Percentiles rank a stretch among this genome's conserved stretches.
Conservation (phyloP, 2,329 filamentous ascomycete genomes). For the Aspergillus sp. region DNA sequence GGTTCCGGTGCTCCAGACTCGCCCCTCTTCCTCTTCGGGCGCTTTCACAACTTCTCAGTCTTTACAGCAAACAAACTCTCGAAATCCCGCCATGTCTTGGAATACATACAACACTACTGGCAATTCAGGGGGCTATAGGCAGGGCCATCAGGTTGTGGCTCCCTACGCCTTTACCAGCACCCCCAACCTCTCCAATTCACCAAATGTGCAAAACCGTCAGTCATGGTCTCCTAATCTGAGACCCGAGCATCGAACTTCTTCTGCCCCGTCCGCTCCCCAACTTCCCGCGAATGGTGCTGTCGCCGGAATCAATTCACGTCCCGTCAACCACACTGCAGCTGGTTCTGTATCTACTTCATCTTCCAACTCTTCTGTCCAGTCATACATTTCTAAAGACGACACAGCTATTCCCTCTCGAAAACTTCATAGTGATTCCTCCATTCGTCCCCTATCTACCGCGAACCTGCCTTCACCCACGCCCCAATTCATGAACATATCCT, state of each 20-base stretch:
- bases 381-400: conserved; percentile 51
- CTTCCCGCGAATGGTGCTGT: conserved; percentile 31
- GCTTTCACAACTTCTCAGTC: conserved; percentile 48
- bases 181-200: conserved; percentile 59
- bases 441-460: conserved; percentile 49
- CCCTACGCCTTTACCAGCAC: conserved; percentile 75
- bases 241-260: conserved; percentile 56
- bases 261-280: conserved; percentile 51
- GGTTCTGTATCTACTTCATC: conserved; percentile 56
- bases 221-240: conserved; percentile 56
- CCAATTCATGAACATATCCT: conserved; percentile 50
- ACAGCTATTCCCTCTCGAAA: conserved; percentile 43
- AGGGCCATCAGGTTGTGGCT: conserved; percentile 63
- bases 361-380: conserved; percentile 49
- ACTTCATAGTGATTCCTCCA: conserved; percentile 35
- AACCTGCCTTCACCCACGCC: conserved; percentile 55
- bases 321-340: conserved; percentile 50
- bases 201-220: conserved; percentile 53
- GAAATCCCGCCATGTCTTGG: conserved; percentile 41
- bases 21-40: conserved; percentile 64
- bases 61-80: conserved; percentile 40
- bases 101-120: conserved; percentile 42
- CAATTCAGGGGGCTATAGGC: conserved; percentile 47
- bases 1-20: conserved; percentile 73
- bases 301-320: conserved; percentile 31